Evolutionary conservation across 2,329 filamentous ascomycete genomes (phyloP).

Genomic region (Epichloe typhina): DNA sequence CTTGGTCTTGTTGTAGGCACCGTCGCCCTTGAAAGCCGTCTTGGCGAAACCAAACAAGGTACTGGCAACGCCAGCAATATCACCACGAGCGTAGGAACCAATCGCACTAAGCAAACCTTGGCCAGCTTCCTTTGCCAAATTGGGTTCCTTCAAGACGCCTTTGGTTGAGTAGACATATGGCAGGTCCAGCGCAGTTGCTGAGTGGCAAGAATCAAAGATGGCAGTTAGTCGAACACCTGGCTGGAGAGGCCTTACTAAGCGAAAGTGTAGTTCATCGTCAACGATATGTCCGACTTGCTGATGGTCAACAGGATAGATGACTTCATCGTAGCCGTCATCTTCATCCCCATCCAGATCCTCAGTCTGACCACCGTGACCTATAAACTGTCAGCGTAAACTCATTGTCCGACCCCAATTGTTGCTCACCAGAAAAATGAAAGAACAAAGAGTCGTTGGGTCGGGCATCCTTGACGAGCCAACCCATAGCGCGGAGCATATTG

Average conservation of each 20-base stretch:
- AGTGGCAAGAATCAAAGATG: slow-evolving; percentile 75
- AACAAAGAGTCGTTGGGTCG: slow-evolving; percentile 65
- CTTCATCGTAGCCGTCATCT: slow-evolving; percentile 65
- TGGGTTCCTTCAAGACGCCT: slow-evolving; percentile 69
- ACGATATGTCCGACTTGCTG: slow-evolving; percentile 57
- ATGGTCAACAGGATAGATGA: slow-evolving; percentile 69
- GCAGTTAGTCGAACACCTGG: slow-evolving; percentile 75
- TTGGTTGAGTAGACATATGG: slow-evolving; percentile 73
- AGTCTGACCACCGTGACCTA: slow-evolving; percentile 64
- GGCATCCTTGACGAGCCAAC: slow-evolving; percentile 60
- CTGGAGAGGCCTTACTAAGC: slow-evolving; percentile 63
- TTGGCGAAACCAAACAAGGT: slow-evolving; percentile 79
- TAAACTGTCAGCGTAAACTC: background rate
- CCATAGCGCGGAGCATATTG: slow-evolving; percentile 63
- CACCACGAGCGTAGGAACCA: slow-evolving; percentile 67
- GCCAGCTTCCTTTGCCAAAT: slow-evolving; percentile 67
- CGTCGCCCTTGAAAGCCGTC: slow-evolving; percentile 68
- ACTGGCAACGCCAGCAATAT: slow-evolving; percentile 67
- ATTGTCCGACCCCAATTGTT: background rate
- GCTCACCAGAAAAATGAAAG: slow-evolving; percentile 58
- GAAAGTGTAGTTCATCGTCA: slow-evolving; percentile 66
- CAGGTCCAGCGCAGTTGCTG: slow-evolving; percentile 62
- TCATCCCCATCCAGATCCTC: slow-evolving; percentile 63
- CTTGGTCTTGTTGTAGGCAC: slow-evolving; percentile 65
- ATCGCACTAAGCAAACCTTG: slow-evolving; percentile 60